These are phyloP conservation scores for Rosa persica DNA, from an alignment of 306 rosid species.

Conservation along the genomic window DNA sequence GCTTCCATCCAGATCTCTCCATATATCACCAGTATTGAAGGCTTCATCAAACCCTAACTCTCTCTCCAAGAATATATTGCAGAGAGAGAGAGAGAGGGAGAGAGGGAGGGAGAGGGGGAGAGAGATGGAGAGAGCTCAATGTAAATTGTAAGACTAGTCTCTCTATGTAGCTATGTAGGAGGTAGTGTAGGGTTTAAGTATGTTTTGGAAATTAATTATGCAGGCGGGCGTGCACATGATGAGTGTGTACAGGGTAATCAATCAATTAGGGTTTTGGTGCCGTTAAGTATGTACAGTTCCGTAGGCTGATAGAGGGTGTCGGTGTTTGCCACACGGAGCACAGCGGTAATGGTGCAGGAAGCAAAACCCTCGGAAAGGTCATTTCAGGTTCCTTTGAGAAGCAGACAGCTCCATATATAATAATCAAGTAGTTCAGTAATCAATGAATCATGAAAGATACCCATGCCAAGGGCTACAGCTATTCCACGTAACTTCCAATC, in stretches of 20 bases:
- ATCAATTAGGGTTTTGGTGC: constrained; percentile 19
- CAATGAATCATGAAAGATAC: background rate
- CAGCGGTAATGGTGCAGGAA: constrained; percentile 52
- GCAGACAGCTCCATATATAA: constrained; percentile 38
- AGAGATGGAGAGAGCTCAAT: background rate
- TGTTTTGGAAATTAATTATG: constrained; percentile 13
- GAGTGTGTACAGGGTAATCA: constrained; percentile 33
- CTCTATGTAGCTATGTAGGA: background rate
- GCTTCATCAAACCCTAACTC: constrained; percentile 31
- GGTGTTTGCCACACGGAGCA: constrained; percentile 60
- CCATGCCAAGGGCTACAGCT: background rate
- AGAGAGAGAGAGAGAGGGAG: background rate
- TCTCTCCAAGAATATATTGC: background rate
- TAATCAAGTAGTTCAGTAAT: background rate
- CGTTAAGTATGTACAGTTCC: constrained; percentile 30
- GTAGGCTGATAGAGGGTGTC: constrained; percentile 56
- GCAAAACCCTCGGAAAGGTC: constrained; percentile 61
- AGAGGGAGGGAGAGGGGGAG: background rate
- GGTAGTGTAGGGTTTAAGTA: constrained; percentile 4
- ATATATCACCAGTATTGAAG: constrained; percentile 30
- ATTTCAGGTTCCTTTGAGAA: constrained; percentile 46
- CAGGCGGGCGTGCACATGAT: constrained; percentile 40
- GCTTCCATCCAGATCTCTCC: constrained; percentile 66
- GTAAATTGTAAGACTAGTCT: background rate
- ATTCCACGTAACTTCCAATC: background rate